Base-by-base conservation (phyloP, 306 rosid genomes). In the Neltuma alba region DNA sequence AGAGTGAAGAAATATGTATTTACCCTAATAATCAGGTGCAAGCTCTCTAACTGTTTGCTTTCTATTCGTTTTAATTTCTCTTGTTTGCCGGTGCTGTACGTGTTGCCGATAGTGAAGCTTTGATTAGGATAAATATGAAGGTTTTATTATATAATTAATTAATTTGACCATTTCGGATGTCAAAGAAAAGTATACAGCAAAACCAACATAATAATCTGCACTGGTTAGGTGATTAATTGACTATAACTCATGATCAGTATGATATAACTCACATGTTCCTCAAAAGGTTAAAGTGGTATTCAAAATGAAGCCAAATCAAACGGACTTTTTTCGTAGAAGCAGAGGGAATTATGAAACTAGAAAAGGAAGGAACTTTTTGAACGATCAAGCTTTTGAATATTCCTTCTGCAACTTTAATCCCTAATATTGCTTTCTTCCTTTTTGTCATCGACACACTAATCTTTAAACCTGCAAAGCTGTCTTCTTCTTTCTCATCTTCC, bases 321-420 rank as follows among this genome's bases (percentile, higher is more conserved):
- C 4, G 4, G 2, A 60, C 38, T 25, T 60, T 28, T 16, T n/a
- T n/a, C 8, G 38, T 15, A 28, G 38, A 28, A 61, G 67, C n/a
- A 62, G 41, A 62, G 23, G 23, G 40, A 31, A 55, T 55, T 23
- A 57, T 57, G 63, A 57, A 62, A 15, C 9, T 6, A 34, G 14
- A 66, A 66, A 63, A 80, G 73, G 52, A 72, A 68, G 74, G 72
- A 79, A 44, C 83, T 83, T 83, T 83, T 85, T 79, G 77, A 71
- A 34, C 38, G 14, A 21, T 0, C 5, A 1, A 38, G 85, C 83
- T 81, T 78, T 83, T 79, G 79, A 82, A 81, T 76, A 79, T 81
- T 44, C 71, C 36, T 13, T 75, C 9, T 44, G 57, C 34, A 73
- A 47, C 76, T 58, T 75, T 76, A 47, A 12, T 62, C 47, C 50